phyloP scores from a whole-genome alignment of 2,329 filamentous ascomycete species.

The Diplodia mutila region DNA sequence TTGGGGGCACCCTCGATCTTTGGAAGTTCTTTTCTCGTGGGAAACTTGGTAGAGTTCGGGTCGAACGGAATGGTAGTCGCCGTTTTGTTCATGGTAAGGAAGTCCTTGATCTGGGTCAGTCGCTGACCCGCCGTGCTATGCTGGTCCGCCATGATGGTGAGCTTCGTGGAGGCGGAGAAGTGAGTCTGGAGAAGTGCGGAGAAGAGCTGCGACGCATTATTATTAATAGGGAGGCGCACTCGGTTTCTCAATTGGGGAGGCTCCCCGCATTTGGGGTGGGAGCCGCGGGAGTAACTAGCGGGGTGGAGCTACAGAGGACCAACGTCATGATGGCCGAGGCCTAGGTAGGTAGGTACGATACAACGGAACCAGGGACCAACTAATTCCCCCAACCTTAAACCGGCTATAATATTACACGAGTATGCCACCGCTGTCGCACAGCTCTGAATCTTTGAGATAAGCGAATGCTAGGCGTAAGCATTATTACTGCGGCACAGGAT shows the following conservation, averaged over 20 bases:
- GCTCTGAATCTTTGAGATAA: neutral
- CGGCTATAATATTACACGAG: neutral
- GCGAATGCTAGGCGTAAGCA: neutral
- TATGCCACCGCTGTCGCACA: too few species aligned
- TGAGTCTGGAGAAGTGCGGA: neutral
- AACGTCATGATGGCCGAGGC: constrained; percentile 5
- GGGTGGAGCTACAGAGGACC: neutral
- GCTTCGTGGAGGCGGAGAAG: neutral
- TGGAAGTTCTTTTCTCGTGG: constrained; percentile 58
- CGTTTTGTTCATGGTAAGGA: constrained; percentile 51
- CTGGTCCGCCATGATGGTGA: constrained; percentile 38
- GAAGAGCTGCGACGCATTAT: neutral
- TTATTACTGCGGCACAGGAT: neutral
- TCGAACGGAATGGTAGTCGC: constrained; percentile 58
- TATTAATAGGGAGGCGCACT: neutral
- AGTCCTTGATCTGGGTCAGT: constrained; percentile 50
- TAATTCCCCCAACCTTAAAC: neutral
- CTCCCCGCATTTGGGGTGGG: constrained; percentile 2
- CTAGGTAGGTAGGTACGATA: too few species aligned
- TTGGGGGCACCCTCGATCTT: constrained; percentile 56
- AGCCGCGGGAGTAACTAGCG: constrained; percentile 5
- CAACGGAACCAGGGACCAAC: neutral
- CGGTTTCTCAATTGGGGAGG: neutral
- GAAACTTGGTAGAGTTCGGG: constrained; percentile 57
- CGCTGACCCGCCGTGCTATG: constrained; percentile 41